Percentiles rank a stretch among this genome's conserved stretches.
phyloP scores from a whole-genome alignment of 2,329 filamentous ascomycete species.

The Capronia americana region DNA sequence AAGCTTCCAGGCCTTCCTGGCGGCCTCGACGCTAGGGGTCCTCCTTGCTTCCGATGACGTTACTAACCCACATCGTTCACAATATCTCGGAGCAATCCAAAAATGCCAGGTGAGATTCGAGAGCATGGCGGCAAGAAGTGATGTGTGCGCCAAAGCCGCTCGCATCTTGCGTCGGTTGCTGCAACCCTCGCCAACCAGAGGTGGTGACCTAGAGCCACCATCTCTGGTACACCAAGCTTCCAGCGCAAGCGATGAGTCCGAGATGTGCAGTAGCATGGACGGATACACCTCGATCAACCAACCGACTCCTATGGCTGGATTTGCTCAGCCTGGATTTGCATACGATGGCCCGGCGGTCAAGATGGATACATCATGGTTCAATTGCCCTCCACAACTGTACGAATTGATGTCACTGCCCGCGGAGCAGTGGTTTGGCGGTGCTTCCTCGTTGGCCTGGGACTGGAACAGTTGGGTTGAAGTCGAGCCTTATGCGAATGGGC shows the following conservation, averaged over 20 bases:
- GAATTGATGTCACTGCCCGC: constrained; percentile 18
- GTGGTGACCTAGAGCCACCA: constrained; percentile 1
- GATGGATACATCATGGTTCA: constrained; percentile 13
- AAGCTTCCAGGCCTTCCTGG: constrained; percentile 52
- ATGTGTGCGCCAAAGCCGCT: constrained; percentile 48
- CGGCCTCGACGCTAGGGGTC: constrained; percentile 44
- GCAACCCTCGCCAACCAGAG: not conserved
- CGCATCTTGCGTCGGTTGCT: constrained; percentile 42
- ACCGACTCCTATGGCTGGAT: not conserved
- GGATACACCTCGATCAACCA: not conserved
- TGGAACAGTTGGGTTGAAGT: constrained; percentile 18
- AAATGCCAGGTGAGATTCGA: constrained; percentile 46
- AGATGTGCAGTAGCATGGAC: constrained; percentile 6
- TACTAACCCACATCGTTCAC: constrained; percentile 41
- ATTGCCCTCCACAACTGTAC: constrained; percentile 19
- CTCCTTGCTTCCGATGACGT: constrained; percentile 35
- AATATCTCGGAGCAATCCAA: constrained; percentile 42
- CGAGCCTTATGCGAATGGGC: not conserved
- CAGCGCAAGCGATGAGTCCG: constrained; percentile 12
- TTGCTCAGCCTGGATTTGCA: not conserved
- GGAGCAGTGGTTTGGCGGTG: constrained; percentile 25
- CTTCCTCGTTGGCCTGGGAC: constrained; percentile 21
- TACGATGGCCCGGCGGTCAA: constrained; percentile 6
- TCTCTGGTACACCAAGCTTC: not conserved
- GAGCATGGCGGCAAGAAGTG: constrained; percentile 45